Evolutionary conservation across 2,329 filamentous ascomycete genomes (phyloP), one percentile per base, ranked within the genome.

Genomic region (Cercospora janseana): DNA sequence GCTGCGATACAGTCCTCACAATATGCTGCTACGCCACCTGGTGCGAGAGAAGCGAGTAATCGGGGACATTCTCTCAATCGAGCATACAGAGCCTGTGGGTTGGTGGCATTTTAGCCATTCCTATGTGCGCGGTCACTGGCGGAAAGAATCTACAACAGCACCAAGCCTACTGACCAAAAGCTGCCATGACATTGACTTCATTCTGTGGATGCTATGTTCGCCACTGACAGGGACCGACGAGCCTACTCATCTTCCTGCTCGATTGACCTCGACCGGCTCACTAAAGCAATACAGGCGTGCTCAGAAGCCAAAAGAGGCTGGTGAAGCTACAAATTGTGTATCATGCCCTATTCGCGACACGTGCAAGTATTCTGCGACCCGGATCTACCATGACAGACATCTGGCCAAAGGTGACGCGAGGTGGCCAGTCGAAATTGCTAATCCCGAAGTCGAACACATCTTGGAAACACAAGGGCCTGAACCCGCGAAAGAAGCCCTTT

Each of bases 31-130:
- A 21, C 82, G 90, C 42, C 83, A 86, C 64, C 73, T 97, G 12
- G 76, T 97, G 4, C 77, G 90, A 1, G 78, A 86, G 57, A 82
- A 94, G 45, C 78, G 79, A 9, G 80, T 84, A 9, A 85, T 98
- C 63, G 93, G 93, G 5, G 87, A 96, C 47, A 76, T 96, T 23
- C 74, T 94, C 45, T 92, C 87, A 29, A 78, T 95, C 29, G 87
- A 94, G 56, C 93, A 97, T 69, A 93, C 88, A 0, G 93, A 97
- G 68, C 93, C 93, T 0, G 85, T 98, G 0, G 93, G 93, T 1
- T 95, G 87, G 84, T 97, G 90, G 88, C 93, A 97, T 68, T 97
- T 94, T 66, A 78, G 86, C 0, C 91, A 95, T 68, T 89, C 85
- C 32, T 95, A 92, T 61, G 92, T 97, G 27, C 81, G 88, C 37